phyloP scores from a whole-genome alignment of 208 protist species.

The Polymyxa betae region DNA sequence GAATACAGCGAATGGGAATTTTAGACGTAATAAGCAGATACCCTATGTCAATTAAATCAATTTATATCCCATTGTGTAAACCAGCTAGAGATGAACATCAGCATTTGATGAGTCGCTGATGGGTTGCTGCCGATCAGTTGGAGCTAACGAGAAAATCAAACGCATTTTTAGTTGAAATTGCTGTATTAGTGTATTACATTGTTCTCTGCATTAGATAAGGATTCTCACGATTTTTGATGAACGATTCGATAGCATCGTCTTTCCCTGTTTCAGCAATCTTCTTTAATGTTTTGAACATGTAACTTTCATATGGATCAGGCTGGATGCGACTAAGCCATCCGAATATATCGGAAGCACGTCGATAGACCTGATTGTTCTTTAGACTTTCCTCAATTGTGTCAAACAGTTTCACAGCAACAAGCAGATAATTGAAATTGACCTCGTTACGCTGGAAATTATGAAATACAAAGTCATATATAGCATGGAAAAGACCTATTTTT shows the following conservation, averaged over 20 bases:
- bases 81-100: too few relatives aligned
- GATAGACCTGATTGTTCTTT: neutral
- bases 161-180: too few relatives aligned
- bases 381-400: neutral
- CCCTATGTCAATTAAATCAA: too few relatives aligned
- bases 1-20: too few relatives aligned
- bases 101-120: too few relatives aligned
- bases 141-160: too few relatives aligned
- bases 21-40: too few relatives aligned
- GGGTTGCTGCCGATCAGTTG: too few relatives aligned
- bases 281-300: neutral
- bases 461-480: neutral
- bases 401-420: neutral
- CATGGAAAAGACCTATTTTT: neutral
- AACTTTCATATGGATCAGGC: neutral
- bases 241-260: neutral
- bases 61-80: too few relatives aligned
- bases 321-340: neutral
- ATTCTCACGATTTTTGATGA: neutral
- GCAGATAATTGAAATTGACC: neutral
- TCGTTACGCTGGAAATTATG: neutral
- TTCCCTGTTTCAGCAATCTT: neutral
- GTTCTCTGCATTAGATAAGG: slow-evolving; percentile 23
- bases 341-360: neutral
- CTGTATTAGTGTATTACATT: too few relatives aligned